Percentiles rank a stretch among this genome's conserved stretches.
Conservation (phyloP, 768 basidiomycete genomes). For the Mycena metata region DNA sequence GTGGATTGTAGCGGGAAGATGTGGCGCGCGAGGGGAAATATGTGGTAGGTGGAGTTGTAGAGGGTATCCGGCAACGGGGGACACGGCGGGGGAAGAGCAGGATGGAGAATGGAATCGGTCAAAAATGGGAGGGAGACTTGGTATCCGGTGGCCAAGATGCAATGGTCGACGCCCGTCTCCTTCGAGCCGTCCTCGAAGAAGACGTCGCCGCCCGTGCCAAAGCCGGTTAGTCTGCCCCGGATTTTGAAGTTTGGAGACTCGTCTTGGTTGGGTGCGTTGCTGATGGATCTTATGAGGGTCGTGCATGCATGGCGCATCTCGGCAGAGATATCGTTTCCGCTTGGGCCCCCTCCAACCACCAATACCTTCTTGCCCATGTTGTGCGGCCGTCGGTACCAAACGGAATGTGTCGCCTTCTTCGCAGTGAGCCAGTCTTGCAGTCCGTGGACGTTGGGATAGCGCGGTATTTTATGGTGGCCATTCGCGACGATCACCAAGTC, state of each 20-base stretch:
- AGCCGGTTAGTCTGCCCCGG: constrained; percentile 59
- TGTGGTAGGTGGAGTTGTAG: constrained; percentile 72
- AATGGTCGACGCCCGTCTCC: constrained; percentile 69
- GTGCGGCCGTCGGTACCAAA: constrained; percentile 72
- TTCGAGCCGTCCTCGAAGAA: constrained; percentile 70
- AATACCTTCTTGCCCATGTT: constrained; percentile 59
- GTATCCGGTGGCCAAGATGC: constrained; percentile 86
- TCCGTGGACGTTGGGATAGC: constrained; percentile 72
- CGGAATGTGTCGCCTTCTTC: constrained; percentile 72
- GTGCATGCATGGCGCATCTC: constrained; percentile 64
- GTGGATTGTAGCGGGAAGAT: constrained; percentile 71
- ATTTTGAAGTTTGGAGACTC: constrained; percentile 50
- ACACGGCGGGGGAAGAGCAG: constrained; percentile 55
- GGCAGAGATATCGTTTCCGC: constrained; percentile 74
- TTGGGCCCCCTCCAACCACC: constrained; percentile 70
- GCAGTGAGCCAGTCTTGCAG: constrained; percentile 67
- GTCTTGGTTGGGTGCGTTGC: constrained; percentile 50
- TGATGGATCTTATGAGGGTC: constrained; percentile 70
- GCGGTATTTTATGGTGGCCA: constrained; percentile 79
- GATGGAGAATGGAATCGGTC: constrained; percentile 49
- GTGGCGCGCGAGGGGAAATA: constrained; percentile 81
- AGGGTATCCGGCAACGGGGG: constrained; percentile 65
- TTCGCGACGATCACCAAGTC: constrained; percentile 83
- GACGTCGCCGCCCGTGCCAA: constrained; percentile 60
- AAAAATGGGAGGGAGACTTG: constrained; percentile 76